phyloP scores from a whole-genome alignment of 306 rosid species.

The Rubus idaeus region DNA sequence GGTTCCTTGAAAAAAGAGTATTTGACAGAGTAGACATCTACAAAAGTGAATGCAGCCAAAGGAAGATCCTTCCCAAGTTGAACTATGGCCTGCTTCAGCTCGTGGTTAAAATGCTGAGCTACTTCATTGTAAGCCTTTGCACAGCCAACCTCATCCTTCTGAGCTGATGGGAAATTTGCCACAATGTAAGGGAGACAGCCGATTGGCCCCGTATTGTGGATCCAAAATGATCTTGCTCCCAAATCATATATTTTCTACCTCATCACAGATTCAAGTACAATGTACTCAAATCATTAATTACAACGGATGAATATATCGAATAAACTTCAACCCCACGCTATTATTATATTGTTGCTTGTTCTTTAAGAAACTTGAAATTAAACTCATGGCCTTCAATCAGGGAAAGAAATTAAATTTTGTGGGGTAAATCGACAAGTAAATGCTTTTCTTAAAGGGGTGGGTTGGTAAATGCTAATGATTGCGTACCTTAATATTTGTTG shows the following conservation, averaged over 20 bases:
- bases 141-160: conserved; percentile 48
- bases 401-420: not conserved
- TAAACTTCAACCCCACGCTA: not conserved
- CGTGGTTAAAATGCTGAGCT: conserved; percentile 41
- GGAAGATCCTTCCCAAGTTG: conserved; percentile 48
- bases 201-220: conserved; percentile 66
- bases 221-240: conserved; percentile 60
- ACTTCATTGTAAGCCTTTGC: conserved; percentile 51
- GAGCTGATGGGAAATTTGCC: conserved; percentile 4
- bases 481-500: conserved; percentile 43
- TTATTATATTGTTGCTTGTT: not conserved
- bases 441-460: not conserved
- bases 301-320: not conserved
- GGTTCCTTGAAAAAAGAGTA: conserved; percentile 37
- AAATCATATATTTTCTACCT: conserved; percentile 38
- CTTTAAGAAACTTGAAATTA: not conserved
- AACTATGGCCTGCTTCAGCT: conserved; percentile 41
- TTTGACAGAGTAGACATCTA: conserved; percentile 41
- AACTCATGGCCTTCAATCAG: not conserved
- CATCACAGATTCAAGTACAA: not conserved
- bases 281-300: not conserved
- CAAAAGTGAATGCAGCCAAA: conserved; percentile 47
- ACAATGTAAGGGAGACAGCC: conserved; percentile 44
- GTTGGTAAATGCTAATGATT: not conserved
- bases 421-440: not conserved